A percentile compares a stretch with the other conserved stretches of the same genome.
phyloP scores from a whole-genome alignment of 2,329 filamentous ascomycete species.

The Colletotrichum truncatum region DNA sequence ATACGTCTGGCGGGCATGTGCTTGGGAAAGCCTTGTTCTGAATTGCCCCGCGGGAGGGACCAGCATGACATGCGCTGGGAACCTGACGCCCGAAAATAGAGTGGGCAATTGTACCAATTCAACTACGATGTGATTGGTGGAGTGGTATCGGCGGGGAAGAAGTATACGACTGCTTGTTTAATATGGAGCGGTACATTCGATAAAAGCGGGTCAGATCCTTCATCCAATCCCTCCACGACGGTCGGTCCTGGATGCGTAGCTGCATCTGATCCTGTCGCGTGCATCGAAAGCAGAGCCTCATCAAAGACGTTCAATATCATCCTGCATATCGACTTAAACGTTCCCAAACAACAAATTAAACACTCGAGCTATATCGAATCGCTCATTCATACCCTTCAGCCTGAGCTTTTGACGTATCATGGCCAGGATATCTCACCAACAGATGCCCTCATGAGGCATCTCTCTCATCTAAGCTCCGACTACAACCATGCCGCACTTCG shows the following conservation, averaged over 20 bases:
- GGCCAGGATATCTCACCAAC: constrained; percentile 23
- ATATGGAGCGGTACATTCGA: neutral
- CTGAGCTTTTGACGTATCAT: constrained; percentile 11
- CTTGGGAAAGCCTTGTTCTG: constrained; percentile 22
- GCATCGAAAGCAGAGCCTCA: constrained; percentile 22
- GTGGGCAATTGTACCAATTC: neutral
- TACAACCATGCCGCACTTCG: constrained; percentile 58
- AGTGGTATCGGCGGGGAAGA: accelerated
- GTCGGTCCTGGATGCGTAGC: neutral
- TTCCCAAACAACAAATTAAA: neutral
- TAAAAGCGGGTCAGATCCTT: neutral
- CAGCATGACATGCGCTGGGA: constrained; percentile 18
- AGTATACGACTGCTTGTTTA: neutral
- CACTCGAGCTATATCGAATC: neutral
- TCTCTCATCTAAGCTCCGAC: constrained; percentile 20
- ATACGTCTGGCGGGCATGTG: constrained; percentile 19
- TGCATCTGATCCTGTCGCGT: constrained; percentile 25
- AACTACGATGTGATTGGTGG: neutral
- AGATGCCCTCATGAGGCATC: constrained; percentile 29
- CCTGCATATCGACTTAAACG: neutral
- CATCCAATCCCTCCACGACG: constrained; percentile 17
- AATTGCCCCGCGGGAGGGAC: constrained; percentile 25
- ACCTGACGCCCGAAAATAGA: constrained; percentile 11
- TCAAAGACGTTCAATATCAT: neutral
- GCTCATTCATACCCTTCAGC: neutral